Evolutionary conservation across 495 filamentous ascomycete genomes (phyloP).

Genomic region (Astrocystis sublimbata): DNA sequence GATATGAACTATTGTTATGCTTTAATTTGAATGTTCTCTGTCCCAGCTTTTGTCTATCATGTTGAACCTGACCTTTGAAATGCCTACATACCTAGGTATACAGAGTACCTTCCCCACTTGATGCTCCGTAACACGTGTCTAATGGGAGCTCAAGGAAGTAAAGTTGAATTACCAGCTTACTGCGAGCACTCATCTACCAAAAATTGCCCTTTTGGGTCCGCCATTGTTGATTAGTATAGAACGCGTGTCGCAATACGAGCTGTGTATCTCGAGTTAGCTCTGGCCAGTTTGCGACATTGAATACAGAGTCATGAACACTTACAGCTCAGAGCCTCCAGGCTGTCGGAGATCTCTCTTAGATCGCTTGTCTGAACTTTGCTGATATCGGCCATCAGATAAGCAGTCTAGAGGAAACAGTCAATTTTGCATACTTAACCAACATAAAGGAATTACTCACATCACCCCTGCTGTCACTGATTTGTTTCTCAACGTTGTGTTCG

Average conservation of each 20-base stretch:
- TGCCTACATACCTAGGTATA: too few species aligned
- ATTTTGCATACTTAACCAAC: background rate
- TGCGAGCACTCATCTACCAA: constrained; percentile 9
- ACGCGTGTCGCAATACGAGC: constrained; percentile 86
- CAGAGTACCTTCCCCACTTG: constrained; percentile 42
- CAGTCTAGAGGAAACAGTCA: constrained; percentile 56
- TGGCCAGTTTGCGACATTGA: constrained; percentile 5
- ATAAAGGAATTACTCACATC: constrained; percentile 57
- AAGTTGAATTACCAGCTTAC: constrained; percentile 23
- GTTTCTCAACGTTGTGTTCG: constrained; percentile 97
- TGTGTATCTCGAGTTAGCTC: constrained; percentile 33
- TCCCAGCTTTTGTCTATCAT: constrained; percentile 31
- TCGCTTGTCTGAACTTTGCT: constrained; percentile 76
- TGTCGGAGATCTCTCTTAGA: constrained; percentile 82
- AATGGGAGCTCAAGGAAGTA: constrained; percentile 22
- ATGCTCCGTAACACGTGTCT: constrained; percentile 23
- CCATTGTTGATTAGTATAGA: constrained; percentile 68
- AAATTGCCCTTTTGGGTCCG: constrained; percentile 1
- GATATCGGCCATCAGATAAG: constrained; percentile 98
- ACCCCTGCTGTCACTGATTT: constrained; percentile 92
- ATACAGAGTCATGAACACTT: constrained; percentile 40
- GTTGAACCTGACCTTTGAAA: constrained; percentile 50
- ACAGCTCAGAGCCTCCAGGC: constrained; percentile 80
- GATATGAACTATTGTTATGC: constrained; percentile 28
- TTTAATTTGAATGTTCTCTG: constrained; percentile 1